phyloP scores from a whole-genome alignment of 768 basidiomycete genomes.

The Mycena filopes region DNA sequence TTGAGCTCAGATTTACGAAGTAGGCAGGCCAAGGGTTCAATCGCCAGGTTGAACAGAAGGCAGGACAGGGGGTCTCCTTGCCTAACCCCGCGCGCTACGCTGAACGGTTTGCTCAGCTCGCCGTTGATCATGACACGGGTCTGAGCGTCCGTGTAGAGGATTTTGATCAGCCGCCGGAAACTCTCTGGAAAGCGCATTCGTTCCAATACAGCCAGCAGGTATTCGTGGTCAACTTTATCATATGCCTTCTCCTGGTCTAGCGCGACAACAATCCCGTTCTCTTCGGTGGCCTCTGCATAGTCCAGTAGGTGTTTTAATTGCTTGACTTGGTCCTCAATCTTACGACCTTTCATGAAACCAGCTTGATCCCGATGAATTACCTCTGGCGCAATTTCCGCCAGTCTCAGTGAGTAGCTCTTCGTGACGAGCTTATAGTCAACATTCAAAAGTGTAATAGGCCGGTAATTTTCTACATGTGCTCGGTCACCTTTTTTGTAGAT shows the following conservation, averaged over 20 bases:
- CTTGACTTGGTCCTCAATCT: conserved; percentile 37
- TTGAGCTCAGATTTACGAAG: conserved; percentile 28
- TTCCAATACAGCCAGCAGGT: background rate
- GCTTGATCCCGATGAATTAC: conserved; percentile 42
- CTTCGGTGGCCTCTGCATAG: conserved; percentile 26
- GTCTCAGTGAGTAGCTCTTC: conserved; percentile 9
- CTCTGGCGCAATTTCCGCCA: conserved; percentile 15
- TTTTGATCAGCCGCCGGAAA: conserved; percentile 1
- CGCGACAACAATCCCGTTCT: conserved; percentile 28
- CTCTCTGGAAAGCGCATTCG: conserved; percentile 2
- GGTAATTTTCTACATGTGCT: no score
- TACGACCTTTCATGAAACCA: conserved; percentile 38
- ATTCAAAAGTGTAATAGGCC: no score
- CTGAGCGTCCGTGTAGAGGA: background rate
- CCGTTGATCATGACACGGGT: conserved; percentile 20
- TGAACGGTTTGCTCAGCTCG: conserved; percentile 11
- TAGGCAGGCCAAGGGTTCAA: no score
- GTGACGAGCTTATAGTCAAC: no score
- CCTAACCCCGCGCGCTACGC: background rate
- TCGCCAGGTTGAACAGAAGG: no score
- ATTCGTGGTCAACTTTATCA: no score
- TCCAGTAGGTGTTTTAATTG: conserved; percentile 31
- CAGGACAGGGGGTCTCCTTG: conserved; percentile 20
- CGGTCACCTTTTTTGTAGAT: no score
- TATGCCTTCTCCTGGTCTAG: no score